A percentile compares a stretch with the other conserved stretches of the same genome.
phyloP scores from a whole-genome alignment of 1,139 yeast genomes.

The Candida neerlandica region DNA sequence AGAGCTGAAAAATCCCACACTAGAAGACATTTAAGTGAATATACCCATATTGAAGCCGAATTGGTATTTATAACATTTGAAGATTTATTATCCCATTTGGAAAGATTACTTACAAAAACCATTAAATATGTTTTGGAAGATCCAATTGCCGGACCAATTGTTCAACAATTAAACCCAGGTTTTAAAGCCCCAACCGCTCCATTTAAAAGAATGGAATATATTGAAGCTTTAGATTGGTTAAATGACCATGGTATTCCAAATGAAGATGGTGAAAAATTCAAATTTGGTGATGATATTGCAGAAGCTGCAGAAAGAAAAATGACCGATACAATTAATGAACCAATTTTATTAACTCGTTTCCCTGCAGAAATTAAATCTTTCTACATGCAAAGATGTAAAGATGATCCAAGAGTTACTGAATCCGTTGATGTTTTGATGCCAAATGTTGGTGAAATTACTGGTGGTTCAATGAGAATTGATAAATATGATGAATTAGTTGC shows the following conservation, averaged over 20 bases:
- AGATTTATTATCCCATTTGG: constrained; percentile 83
- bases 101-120: constrained; percentile 68
- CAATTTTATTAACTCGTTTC: constrained; percentile 89
- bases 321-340: constrained; percentile 93
- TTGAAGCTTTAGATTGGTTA: constrained; percentile 92
- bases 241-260: constrained; percentile 91
- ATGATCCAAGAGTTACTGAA: constrained; percentile 94
- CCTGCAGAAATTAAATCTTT: constrained; percentile 97
- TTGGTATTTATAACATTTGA: constrained; percentile 85
- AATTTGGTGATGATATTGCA: constrained; percentile 98
- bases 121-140: constrained; percentile 81
- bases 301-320: constrained; percentile 99
- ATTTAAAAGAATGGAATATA: constrained; percentile 88
- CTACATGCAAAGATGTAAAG: constrained; percentile 92
- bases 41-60: constrained; percentile 96
- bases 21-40: constrained; percentile 96
- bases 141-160: constrained; percentile 87
- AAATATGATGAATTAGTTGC: constrained; percentile 79
- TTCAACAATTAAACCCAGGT: constrained; percentile 89
- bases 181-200: constrained; percentile 83
- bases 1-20: constrained; percentile 99
- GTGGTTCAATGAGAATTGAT: constrained; percentile 97
- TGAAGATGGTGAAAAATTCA: constrained; percentile 91
- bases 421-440: constrained; percentile 98
- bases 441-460: constrained; percentile 96